Base-by-base conservation (phyloP, 2,329 filamentous ascomycete genomes). In the Cyphellophora europaea region DNA sequence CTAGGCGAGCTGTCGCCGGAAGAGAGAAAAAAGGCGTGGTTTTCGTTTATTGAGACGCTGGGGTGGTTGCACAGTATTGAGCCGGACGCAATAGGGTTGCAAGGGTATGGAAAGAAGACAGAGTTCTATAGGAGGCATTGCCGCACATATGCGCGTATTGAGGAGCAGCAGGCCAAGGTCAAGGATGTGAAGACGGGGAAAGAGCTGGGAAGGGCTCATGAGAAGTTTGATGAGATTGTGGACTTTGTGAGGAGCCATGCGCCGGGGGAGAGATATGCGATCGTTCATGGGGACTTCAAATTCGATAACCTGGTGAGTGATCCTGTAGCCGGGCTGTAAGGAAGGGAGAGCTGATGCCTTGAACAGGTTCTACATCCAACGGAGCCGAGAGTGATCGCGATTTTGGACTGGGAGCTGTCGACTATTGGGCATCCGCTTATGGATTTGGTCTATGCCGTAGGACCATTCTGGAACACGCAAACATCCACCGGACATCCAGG, bases 381-480 rank as follows among this genome's bases (percentile, higher is more conserved):
- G 1, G 78, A 84, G 55, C 74, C 84, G 4, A 66, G 74, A 33
- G 84, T 93, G 3, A 83, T 93, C 58, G 86, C 85, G 3, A 84
- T 93, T 36, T 62, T 93, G 5, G 86, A 93, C 61, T 93, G 85
- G 85, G 86, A 93, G 63, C 88, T 93, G 81, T 83, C 82, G 19
- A 93, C 86, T 1, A 77, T 91, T 37, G 86, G 86, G 11, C 85
- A 93, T 56, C 86, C 86, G 1, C 71, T 91, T 6, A 38, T 44
- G 37, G 41, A 44, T 30, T 19, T 32, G 15, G 23, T 44, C 6
- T 44, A 36, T 33, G 33, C 33, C 19, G 25, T 38, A 11, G 23
- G 33, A 3, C 41, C 41, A 3, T 44, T 41, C 41, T 43, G 41
- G 41, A 38, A 38, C 30, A 18, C 19, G 4, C 12, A 14, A 17